Base-by-base conservation (phyloP, 1,284 basidiomycete genomes). In the Leccinum griseonigrum region DNA sequence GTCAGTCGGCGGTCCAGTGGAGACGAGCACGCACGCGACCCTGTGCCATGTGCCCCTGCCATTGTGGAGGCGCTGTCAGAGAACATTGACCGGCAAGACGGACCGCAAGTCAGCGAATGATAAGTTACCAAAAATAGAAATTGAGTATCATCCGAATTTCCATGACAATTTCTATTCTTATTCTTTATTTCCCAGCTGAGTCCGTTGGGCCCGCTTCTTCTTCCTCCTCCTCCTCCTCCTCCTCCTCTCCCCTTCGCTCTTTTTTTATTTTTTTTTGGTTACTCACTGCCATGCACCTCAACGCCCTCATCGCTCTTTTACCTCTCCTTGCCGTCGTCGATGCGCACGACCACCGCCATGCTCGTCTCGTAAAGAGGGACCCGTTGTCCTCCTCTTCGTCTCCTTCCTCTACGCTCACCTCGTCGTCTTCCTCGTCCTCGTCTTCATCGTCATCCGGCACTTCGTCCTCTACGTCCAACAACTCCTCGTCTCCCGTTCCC, bases 251-350 rank as follows among this genome's bases (percentile, higher is more conserved):
- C 10, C 14, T n/a, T 29, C 68, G 54, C 26, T 67, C 63, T 11
- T 46, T 46, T n/a, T 54, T 63, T 57, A 6, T 46, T 46, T n/a
- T 54, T 63, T 57, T 63, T 64, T 60, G 56, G 60, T 60, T 60
- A 70, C n/a, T 57, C 38, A 65, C 18, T 62, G 52, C 68, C 64
- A 85, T 85, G 81, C 81, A 77, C 70, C 66, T 77, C 61, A 70
- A 74, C 68, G 69, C 75, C 67, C 63, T 83, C 57, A 70, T 79
- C 71, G 69, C 76, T 76, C 74, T 84, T 73, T 77, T 82, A 40
- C 67, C 78, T 61, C 63, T 81, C 64, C 63, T 79, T 64, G 73
- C 69, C 60, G 68, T 66, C 40, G 72, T 71, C 60, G 71, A 75
- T 65, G 81, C 79, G 29, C 64, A 68, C 54, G 70, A 71, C 34